Evolutionary conservation across 768 basidiomycete genomes (phyloP).

Genomic region (Russula olivacea): DNA sequence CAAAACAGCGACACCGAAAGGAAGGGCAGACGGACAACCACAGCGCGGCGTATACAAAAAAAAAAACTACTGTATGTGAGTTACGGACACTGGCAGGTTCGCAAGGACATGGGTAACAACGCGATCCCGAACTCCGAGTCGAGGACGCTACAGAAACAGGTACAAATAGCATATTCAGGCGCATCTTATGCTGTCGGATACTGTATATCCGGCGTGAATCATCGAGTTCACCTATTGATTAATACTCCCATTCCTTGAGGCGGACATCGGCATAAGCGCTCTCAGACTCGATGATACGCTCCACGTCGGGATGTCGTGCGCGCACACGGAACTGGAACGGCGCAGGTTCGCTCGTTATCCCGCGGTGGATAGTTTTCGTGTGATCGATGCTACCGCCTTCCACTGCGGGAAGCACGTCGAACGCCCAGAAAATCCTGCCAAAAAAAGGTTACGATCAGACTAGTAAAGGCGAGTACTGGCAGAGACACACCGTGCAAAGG

Average conservation of each 20-base stretch:
- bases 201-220: no score
- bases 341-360: constrained; percentile 3
- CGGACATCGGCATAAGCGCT: constrained; percentile 14
- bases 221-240: background rate
- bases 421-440: constrained; percentile 24
- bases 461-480: background rate
- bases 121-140: no score
- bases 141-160: background rate
- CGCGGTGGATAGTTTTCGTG: background rate
- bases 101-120: no score
- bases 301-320: background rate
- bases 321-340: constrained; percentile 1
- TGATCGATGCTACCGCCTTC: constrained; percentile 3
- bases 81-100: no score
- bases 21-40: background rate
- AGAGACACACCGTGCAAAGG: constrained; percentile 15
- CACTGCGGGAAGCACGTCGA: constrained; percentile 15
- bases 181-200: background rate
- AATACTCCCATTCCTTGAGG: constrained; percentile 18
- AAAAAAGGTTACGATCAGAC: background rate
- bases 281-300: constrained; percentile 11
- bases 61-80: background rate
- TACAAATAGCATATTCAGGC: background rate
- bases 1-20: background rate
- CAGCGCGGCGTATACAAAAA: no score